Evolutionary conservation across 2,329 filamentous ascomycete species (phyloP), one percentile per base, ranked within the genome.

Genomic region (Arthroderma uncinatum): DNA sequence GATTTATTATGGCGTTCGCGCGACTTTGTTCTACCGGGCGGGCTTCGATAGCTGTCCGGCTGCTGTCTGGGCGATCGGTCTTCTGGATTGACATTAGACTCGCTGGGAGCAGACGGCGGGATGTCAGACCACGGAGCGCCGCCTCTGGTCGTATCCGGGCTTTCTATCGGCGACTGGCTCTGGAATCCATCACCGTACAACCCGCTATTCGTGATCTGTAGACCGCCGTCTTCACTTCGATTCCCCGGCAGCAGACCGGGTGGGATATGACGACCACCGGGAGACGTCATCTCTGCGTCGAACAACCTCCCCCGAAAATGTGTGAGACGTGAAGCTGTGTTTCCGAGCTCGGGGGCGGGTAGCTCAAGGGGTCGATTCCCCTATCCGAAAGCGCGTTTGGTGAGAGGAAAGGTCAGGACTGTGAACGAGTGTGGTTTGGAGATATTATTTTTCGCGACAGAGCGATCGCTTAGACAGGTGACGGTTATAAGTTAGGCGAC

Each of bases 181-280:
- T 70, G 67, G 57, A 67, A 70, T 58, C 64, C 66, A 60, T 65
- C 63, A 57, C 66, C 67, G 48, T 71, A 70, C 53, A 69, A 66
- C 55, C 66, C 66, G 16, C 67, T 69, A 59, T 70, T 73, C 60
- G 71, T 61, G 21, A 67, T 68, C 42, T 70, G 69, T 59, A 68
- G 66, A 42, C 63, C 61, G 47, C 62, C 62, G 57, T 60, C 62
- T 63, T 66, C 65, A 59, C 66, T 67, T 57, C 70, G 68, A 60
- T 73, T 71, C 61, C 72, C 72, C 61, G 72, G 71, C 63, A 74
- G 68, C 63, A 74, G 67, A 64, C 70, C 73, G 61, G 71, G 68
- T 62, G 72, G 72, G 58, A 71, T 64, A 57, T 64, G 59, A 60
- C 71, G 68, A 64, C 71, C 71, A 66, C 70, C 68, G 48, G 58